These are phyloP conservation scores for Eudorina sp. DNA, from an alignment of 139 green algal genomes.

Conservation along the genomic window DNA sequence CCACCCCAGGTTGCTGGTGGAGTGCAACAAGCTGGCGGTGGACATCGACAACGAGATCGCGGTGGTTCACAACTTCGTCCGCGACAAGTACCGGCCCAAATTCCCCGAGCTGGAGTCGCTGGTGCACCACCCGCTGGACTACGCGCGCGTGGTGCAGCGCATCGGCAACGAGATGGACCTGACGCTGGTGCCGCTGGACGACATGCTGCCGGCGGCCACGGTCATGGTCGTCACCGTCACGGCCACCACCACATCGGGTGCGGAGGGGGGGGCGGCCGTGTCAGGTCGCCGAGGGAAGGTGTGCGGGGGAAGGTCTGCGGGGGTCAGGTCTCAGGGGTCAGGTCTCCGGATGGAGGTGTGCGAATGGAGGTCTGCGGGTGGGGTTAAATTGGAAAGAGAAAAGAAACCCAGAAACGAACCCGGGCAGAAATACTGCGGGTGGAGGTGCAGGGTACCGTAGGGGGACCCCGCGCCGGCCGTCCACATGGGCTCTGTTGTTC, in stretches of 20 bases:
- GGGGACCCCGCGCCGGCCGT: too few relatives aligned
- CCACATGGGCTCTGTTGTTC: too few relatives aligned
- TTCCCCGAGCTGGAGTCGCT: constrained; percentile 98
- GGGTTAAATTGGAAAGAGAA: too few relatives aligned
- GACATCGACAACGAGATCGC: constrained; percentile 97
- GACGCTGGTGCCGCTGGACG: constrained; percentile 66
- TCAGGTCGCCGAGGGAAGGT: not conserved
- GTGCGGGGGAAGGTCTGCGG: too few relatives aligned
- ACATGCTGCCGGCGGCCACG: constrained; percentile 77
- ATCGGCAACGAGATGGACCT: constrained; percentile 90
- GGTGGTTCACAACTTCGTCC: constrained; percentile 90
- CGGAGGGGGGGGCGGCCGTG: constrained; percentile 30
- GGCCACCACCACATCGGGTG: constrained; percentile 91
- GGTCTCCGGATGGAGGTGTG: too few relatives aligned
- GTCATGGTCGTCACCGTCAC: constrained; percentile 91
- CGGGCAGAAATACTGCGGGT: too few relatives aligned
- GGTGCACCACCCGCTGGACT: constrained; percentile 89
- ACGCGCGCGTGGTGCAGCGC: constrained; percentile 90
- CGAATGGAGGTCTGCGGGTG: too few relatives aligned
- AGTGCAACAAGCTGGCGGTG: constrained; percentile 96
- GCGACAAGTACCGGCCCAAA: constrained; percentile 83
- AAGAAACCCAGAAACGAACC: too few relatives aligned
- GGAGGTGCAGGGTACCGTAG: too few relatives aligned
- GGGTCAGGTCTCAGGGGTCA: too few relatives aligned
- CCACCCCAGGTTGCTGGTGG: constrained; percentile 86